Base-by-base conservation (phyloP, 768 basidiomycete genomes). In the Pleurotus citrinopileatus region DNA sequence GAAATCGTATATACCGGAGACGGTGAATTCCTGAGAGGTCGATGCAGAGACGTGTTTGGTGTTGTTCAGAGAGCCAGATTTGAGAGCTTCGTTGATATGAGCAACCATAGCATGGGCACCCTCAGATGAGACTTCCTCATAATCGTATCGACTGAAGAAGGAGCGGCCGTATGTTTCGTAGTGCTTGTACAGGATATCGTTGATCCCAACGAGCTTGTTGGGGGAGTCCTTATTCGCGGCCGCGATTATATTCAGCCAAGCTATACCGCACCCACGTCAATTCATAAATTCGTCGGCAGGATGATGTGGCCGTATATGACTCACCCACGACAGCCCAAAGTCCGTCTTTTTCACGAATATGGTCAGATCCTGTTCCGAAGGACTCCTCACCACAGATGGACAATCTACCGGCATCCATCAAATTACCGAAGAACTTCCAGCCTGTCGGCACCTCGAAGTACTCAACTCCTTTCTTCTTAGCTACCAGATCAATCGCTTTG, bases 361-460 rank as follows among this genome's bases (percentile, higher is more conserved):
- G 97, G 72, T 99, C 97, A 12, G 96, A 98, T n/a, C 97, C 97
- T 6, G 97, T 99, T 54, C 97, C 97, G 69, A 99, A 99, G 3
- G 93, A 95, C 73, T 99, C 97, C 69, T 99, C 97, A 54, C 97
- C 97, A 64, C 97, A 99, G 66, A 99, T 98, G 46, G 96, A 98
- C 46, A 99, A 82, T 40, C 93, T 82, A 0, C 95, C 96, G 17
- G 97, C 97, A 68, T 99, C 97, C 97, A 99, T 99, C 62, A 99
- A 77, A 73, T 98, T 99, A 43, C 97, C 97, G 67, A 99, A 99
- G 83, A 99, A 99, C 73, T 99, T 99, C 94, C 94, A 98, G 59
- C 96, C 95, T 19, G 97, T 99, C 3, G 97, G 97, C 17, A 98
- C 96, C 68, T 98, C 97, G 63, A 96, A 97, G 66, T 83, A 86